Evolutionary conservation across 331 rosid species (phyloP), one percentile per base, ranked within the genome.

Genomic region (Cucumis variabilis): DNA sequence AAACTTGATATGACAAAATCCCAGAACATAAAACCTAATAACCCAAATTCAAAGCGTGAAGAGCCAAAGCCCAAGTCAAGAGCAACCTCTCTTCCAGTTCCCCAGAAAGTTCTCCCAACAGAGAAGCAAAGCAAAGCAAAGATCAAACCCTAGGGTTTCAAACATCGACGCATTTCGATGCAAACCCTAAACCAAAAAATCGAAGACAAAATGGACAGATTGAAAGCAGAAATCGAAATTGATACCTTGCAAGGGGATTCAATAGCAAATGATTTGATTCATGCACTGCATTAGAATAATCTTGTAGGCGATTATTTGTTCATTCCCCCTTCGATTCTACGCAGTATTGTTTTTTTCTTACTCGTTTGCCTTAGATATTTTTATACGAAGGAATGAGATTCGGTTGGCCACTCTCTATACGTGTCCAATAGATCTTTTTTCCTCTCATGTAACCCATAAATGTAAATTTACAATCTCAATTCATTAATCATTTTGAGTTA

Each of bases 71-170:
- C 84, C 55, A 24, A 51, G 83, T 77, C 63, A 14, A 24, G 20
- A 48, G 46, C 7, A 77, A n/a, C 83, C 27, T 50, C 83, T 77
- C 14, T 24, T 25, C 33, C 83, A 24, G 48, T 79, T 53, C 25
- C 17, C 5, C 19, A 16, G 65, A 13, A 76, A 48, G 33, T 24
- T 46, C 23, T 48, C 62, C 25, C 82, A 44, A 20, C 23, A 78
- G 41, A 27, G 21, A 75, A 51, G 11, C 17, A 10, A 27, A 53
- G 84, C 23, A 51, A 51, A 53, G 84, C 23, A 51, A 51, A 50
- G 46, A 53, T 79, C 84, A 53, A 79, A 55, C 68, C 84, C 84
- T 79, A 79, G 84, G 68, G 84, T 55, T 79, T 79, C 68, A 79
- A 55, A 79, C 68, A 79, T 79, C 46, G 25, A 17, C 27, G 25